Evolutionary conservation across 2,329 filamentous ascomycete genomes (phyloP), one percentile per base, ranked within the genome.

Genomic region (Aspergillus sp.): DNA sequence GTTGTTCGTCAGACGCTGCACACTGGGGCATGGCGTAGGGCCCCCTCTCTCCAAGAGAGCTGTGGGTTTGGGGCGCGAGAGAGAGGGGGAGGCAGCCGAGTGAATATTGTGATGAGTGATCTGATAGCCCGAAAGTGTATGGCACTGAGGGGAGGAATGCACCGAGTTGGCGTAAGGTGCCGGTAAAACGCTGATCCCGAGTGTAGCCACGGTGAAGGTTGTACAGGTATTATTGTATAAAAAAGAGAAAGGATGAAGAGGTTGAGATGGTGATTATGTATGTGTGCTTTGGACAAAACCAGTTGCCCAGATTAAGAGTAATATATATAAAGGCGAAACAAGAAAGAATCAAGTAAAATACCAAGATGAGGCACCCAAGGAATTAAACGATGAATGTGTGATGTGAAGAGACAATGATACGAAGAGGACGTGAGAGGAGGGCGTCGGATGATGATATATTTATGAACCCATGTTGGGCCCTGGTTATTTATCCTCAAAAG

Each of bases 121-220:
- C 52, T 55, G 50, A 37, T 57, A 61, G 48, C 54, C 57, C 49
- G 56, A 58, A 52, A 64, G 46, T 48, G 60, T 59, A 56, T 60
- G 63, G 49, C 64, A 61, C 57, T 60, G 60, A 50, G 59, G 60
- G 39, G 64, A 59, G 39, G 62, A 56, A 53, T 61, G 55, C 45
- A 64, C 57, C 48, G 64, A 53, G 45, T 57, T 55, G 41, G 66
- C 52, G 50, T 67, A 68, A 48, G 65, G 56, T 47, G 63, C 52
- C 51, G 59, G 60, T 51, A 63, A 63, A 53, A 65, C 62, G 56
- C 58, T 65, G 55, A 66, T 62, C 52, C 63, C 66, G 49, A 71
- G 59, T 52, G 66, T 65, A 65, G 68, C 69, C 68, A 71, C 64
- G 63, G 52, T 69, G 67, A 60, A 55, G 43, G 52, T 35, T 27